Conservation (phyloP, 306 rosid genomes). For the Prunus davidiana region DNA sequence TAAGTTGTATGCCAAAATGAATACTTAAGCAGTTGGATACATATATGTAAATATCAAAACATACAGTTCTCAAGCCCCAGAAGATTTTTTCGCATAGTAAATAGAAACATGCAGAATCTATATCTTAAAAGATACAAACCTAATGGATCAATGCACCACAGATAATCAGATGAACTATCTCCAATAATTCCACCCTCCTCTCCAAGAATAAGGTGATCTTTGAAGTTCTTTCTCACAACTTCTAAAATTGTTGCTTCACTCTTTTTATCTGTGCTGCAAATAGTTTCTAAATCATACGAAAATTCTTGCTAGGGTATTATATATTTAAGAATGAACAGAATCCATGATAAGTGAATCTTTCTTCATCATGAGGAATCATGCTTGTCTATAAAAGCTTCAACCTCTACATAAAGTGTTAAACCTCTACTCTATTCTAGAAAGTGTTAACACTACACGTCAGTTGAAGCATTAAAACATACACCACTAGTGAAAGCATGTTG, state of each 20-base stretch:
- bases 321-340: neutral
- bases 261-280: slow-evolving; percentile 88
- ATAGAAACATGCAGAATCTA: neutral
- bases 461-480: neutral
- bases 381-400: neutral
- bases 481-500: slow-evolving; percentile 15
- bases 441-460: neutral
- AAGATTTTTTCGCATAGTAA: neutral
- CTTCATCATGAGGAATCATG: neutral
- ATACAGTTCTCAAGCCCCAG: neutral
- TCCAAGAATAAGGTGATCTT: slow-evolving; percentile 88
- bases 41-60: neutral
- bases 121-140: slow-evolving; percentile 43
- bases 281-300: neutral
- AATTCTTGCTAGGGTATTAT: neutral
- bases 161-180: slow-evolving; percentile 83
- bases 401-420: neutral
- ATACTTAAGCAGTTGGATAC: neutral
- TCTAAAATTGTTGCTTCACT: slow-evolving; percentile 86
- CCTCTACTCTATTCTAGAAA: neutral
- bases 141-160: slow-evolving; percentile 98
- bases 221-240: slow-evolving; percentile 65
- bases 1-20: neutral
- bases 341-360: neutral
- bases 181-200: slow-evolving; percentile 98